Conservation (phyloP, 805 yeast genomes). For the Lipomyces oligophaga region DNA sequence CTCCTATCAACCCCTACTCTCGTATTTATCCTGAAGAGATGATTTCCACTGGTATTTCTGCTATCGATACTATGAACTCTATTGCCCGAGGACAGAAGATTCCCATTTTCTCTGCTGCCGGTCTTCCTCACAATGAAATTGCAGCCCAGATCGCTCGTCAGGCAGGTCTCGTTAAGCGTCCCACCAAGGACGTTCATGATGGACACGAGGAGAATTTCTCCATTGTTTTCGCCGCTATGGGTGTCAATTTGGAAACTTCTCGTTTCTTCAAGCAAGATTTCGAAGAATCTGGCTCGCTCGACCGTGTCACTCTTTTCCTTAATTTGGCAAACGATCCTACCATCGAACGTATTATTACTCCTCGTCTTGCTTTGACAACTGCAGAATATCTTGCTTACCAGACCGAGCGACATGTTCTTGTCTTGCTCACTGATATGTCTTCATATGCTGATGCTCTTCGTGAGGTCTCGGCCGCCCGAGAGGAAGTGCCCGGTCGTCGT, state of each 20-base stretch:
- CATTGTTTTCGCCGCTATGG: slow-evolving; percentile 99
- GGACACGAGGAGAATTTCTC: slow-evolving; percentile 99
- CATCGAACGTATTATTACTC: slow-evolving; percentile 98
- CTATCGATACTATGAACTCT: slow-evolving; percentile 98
- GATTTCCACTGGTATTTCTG: slow-evolving; percentile 98
- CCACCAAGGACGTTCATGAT: slow-evolving; percentile 98
- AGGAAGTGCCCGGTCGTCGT: slow-evolving; percentile 99
- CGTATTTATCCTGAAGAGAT: slow-evolving; percentile 99
- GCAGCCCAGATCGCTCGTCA: slow-evolving; percentile 99
- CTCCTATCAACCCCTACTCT: slow-evolving; percentile 97
- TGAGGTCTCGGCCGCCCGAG: slow-evolving; percentile 99
- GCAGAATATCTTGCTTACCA: slow-evolving; percentile 98
- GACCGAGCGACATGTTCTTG: slow-evolving; percentile 97
- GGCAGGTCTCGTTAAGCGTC: slow-evolving; percentile 93
- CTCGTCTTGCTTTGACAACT: slow-evolving; percentile 96
- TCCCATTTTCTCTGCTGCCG: slow-evolving; percentile 98
- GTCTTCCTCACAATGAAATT: slow-evolving; percentile 98
- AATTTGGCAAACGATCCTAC: slow-evolving; percentile 99
- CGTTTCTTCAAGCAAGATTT: slow-evolving; percentile 98
- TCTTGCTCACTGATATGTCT: slow-evolving; percentile 98
- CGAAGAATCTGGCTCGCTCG: slow-evolving; percentile 97
- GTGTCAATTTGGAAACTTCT: slow-evolving; percentile 97
- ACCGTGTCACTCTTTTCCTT: slow-evolving; percentile 93
- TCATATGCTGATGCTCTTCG: slow-evolving; percentile 99
- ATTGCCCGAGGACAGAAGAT: slow-evolving; percentile 99